Evolutionary conservation across 176 grass and related monocot species (phyloP), one percentile per base, ranked within the genome.

Genomic region (Triticum dicoccoides): DNA sequence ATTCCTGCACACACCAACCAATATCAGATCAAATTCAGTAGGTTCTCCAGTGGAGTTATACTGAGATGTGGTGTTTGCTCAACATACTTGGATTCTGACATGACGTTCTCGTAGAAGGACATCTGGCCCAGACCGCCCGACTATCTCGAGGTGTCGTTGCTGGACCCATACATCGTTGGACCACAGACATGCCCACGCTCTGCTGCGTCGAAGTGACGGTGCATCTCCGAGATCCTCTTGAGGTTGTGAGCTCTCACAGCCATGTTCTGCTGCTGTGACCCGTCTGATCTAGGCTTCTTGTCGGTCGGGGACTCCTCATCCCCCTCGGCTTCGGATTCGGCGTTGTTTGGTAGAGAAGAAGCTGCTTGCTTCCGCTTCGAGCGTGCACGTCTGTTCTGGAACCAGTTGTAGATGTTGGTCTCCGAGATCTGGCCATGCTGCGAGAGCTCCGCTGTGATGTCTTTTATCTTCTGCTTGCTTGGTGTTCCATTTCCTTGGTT

Each of bases 341-440:
- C 79, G 12, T 94, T 94, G 34, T 94, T 99, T 52, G 85, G 85
- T 76, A 85, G 76, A 45, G 88, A 65, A 87, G 80, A 65, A 87
- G 82, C 91, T 13, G 89, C 85, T 81, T 99, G 97, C 91, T 99
- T 99, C 71, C 97, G 73, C 49, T 99, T 99, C 8, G 97, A 99
- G 5, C 97, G 86, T 29, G 97, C 97, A 38, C 97, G 86, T 52
- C 97, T 91, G 13, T 99, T 99, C 83, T 99, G 97, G 69, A 99
- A 99, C 97, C 97, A 99, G 80, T 99, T 99, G 76, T 99, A 99
- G 34, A 99, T 92, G 49, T 99, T 99, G 21, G 97, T 99, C 79
- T 99, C 97, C 0, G 94, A 99, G 84, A 99, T 99, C 65, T 99
- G 92, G 9, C 97, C 97, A 15, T 99, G 97, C 72, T 94, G 94